Conservation (phyloP, 352 stramenopile genomes). For the Aphanomyces cochlioides region DNA sequence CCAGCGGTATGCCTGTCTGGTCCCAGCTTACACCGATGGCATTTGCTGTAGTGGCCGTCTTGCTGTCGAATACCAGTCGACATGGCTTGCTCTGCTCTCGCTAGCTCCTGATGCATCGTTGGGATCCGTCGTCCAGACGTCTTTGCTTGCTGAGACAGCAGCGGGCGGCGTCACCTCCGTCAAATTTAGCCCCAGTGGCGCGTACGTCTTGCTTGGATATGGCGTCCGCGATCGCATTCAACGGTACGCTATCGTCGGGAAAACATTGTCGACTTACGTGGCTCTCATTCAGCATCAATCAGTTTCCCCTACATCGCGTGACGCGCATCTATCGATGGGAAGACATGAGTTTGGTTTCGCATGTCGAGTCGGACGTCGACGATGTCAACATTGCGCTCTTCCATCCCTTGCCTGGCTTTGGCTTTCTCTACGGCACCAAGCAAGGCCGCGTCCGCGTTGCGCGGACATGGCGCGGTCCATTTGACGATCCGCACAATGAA, state of each 20-base stretch:
- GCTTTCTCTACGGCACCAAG: conserved; percentile 98
- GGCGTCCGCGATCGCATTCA: conserved; percentile 80
- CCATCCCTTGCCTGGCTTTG: conserved; percentile 93
- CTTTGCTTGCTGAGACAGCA: conserved; percentile 68
- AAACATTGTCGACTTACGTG: conserved; percentile 19
- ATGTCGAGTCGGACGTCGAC: conserved; percentile 88
- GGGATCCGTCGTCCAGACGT: conserved; percentile 75
- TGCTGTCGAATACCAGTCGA: conserved; percentile 79
- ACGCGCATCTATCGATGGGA: conserved; percentile 86
- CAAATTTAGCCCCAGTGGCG: conserved; percentile 84
- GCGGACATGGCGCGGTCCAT: conserved; percentile 67
- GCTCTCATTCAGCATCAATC: conserved; percentile 48
- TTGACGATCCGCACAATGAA: conserved; percentile 73
- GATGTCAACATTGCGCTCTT: conserved; percentile 99
- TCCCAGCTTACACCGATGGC: too few relatives aligned
- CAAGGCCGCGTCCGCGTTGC: conserved; percentile 92
- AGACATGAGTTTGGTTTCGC: conserved; percentile 82
- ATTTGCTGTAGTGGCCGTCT: conserved; percentile 40
- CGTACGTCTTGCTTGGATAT: conserved; percentile 82
- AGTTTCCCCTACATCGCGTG: conserved; percentile 80
- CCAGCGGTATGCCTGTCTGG: conserved; percentile 36
- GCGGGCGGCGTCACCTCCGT: conserved; percentile 85
- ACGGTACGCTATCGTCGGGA: conserved; percentile 41
- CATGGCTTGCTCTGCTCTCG: conserved; percentile 80
- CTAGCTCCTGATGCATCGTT: conserved; percentile 67